Evolutionary conservation across 306 rosid genomes (phyloP), one percentile per base, ranked within the genome.

Genomic region (Trifolium dubium): DNA sequence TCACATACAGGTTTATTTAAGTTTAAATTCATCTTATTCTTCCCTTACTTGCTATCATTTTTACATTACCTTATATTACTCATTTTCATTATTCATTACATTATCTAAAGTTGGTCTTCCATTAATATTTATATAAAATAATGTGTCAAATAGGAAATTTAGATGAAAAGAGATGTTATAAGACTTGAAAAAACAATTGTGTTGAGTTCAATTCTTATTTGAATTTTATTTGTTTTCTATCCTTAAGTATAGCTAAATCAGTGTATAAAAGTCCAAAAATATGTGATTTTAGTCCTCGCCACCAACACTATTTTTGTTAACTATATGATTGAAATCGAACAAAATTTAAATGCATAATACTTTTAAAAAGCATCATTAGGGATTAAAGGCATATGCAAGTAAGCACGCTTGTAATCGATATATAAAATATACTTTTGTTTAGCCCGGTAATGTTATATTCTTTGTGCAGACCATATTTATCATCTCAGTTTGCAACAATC

Each of bases 401-500:
- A 6, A 10, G 9, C 70, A 37, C 10, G 9, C 18, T 55, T 12
- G 59, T 68, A 37, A 35, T 72, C 30, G 30, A 11, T n/a, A 23
- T 41, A 50, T 54, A 58, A 54, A 28, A 67, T 66, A 44, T 44
- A 50, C 50, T 75, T 59, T 28, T 74, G 76, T 49, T 32, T 46
- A 54, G 35, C 61, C 43, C 29, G 47, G 11, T 74, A 7, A 9
- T 69, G 35, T 46, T 50, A 49, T 39, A 28, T 61, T 43, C 29
- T 56, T 56, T 11, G 71, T 44, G 80, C 92, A 95, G 98, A 90
- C 99, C 2, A 61, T 90, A 64, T 85, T 95, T 73, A 90, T 95
- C 63, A 92, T 95, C 81, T 81, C 89, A 69, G 90, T 92, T 71
- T 95, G 99, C 96, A 95, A 95, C 77, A 95, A 95, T 77, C 99